Conservation (phyloP, 2,329 filamentous ascomycete species). For the Penicillium sp. region DNA sequence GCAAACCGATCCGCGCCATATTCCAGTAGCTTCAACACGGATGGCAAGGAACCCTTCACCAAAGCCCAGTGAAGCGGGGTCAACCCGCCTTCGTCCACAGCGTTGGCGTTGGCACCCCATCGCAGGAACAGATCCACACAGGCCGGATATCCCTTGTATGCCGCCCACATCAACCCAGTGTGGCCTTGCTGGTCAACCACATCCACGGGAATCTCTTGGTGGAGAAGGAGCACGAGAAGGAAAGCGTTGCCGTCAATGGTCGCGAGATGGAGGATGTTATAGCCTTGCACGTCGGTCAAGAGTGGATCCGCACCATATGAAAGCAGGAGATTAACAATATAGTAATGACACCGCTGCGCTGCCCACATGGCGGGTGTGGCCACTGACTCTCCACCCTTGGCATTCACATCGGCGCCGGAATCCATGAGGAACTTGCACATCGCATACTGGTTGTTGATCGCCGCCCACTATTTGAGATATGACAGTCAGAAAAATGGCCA, state of each 20-base stretch:
- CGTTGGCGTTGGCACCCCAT: conserved; percentile 93
- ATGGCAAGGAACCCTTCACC: conserved; percentile 85
- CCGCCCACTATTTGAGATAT: conserved; percentile 72
- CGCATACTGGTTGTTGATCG: conserved; percentile 97
- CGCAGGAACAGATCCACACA: conserved; percentile 90
- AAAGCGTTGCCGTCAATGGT: conserved; percentile 97
- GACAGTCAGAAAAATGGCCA: conserved; percentile 9
- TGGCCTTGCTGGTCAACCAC: conserved; percentile 86
- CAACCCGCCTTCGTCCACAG: conserved; percentile 86
- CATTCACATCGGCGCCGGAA: conserved; percentile 84
- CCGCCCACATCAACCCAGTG: conserved; percentile 96
- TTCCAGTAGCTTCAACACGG: conserved; percentile 90
- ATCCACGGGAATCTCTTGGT: conserved; percentile 94
- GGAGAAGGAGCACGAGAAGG: conserved; percentile 81
- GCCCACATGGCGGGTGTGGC: conserved; percentile 97
- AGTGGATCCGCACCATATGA: conserved; percentile 90
- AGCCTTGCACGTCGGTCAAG: conserved; percentile 89
- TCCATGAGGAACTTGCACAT: conserved; percentile 95
- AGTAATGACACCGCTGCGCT: conserved; percentile 93
- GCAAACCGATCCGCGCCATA: conserved; percentile 93
- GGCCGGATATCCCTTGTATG: conserved; percentile 92
- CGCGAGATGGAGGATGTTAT: conserved; percentile 95
- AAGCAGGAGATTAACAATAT: conserved; percentile 89
- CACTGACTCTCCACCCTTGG: conserved; percentile 90
- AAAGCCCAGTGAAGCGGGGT: conserved; percentile 95